These are phyloP conservation scores for Torulaspora globosa DNA, from an alignment of 1,139 yeast genomes.

Conservation along the genomic window DNA sequence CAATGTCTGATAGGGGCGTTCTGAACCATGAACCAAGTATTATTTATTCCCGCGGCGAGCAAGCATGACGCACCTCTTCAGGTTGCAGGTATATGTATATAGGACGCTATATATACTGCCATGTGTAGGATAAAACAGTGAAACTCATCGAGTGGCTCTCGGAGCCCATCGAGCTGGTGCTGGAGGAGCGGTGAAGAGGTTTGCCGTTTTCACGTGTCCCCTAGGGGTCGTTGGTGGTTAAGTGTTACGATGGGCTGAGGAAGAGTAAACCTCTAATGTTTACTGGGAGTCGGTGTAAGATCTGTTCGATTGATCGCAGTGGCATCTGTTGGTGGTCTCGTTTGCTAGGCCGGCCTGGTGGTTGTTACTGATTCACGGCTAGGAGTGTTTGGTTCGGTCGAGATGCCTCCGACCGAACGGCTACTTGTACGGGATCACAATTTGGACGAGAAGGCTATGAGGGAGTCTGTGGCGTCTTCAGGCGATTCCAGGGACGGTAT, in stretches of 20 bases:
- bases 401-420: conserved; percentile 6
- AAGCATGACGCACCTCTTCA: background rate
- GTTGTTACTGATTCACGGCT: background rate
- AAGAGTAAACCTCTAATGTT: background rate
- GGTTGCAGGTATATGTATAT: conserved; percentile 5
- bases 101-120: background rate
- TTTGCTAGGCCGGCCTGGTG: background rate
- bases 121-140: background rate
- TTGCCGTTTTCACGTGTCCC: background rate
- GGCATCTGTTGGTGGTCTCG: background rate
- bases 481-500: background rate
- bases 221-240: background rate
- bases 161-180: background rate
- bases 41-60: conserved; percentile 6
- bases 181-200: background rate
- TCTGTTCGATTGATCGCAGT: background rate
- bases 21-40: background rate
- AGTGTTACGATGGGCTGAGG: background rate
- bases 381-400: background rate
- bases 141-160: background rate
- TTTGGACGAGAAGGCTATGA: background rate
- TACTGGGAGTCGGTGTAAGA: background rate
- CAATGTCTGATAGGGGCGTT: conserved; percentile 46
- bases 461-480: background rate
- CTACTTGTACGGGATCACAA: conserved; percentile 1